These are phyloP conservation scores for Fraxinus sp. DNA, from an alignment of 305 asterid species.

Conservation along the genomic window DNA sequence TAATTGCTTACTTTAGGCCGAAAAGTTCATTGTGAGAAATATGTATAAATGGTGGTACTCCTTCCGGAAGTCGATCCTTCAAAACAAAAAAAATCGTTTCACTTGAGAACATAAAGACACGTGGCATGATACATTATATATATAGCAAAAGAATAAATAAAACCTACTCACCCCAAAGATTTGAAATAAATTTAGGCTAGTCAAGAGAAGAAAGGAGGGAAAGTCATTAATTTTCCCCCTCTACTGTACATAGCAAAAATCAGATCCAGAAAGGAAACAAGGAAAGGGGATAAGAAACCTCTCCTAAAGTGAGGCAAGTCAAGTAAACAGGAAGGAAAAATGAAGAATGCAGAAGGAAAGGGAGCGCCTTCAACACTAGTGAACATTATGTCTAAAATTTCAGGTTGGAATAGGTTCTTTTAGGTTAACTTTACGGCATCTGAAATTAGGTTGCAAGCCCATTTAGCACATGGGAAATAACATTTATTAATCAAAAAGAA, in stretches of 20 bases:
- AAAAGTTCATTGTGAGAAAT: constrained; percentile 63
- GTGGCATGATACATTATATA: background rate
- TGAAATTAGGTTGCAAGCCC: background rate
- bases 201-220: background rate
- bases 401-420: background rate
- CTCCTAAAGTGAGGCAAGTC: background rate
- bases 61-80: constrained; percentile 59
- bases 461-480: background rate
- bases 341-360: background rate
- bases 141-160: constrained; percentile 10
- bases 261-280: background rate
- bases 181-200: background rate
- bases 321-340: background rate
- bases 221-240: background rate
- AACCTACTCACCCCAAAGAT: constrained; percentile 5
- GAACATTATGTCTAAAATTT: background rate
- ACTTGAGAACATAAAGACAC: constrained; percentile 19
- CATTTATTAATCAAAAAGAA: background rate
- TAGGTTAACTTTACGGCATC: background rate
- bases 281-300: background rate
- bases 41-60: constrained; percentile 52
- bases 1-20: constrained; percentile 59
- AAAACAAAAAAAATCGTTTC: constrained; percentile 31
- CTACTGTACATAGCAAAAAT: background rate
- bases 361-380: background rate